Base-by-base conservation (phyloP, 2,329 filamentous ascomycete genomes). In the Alternaria solani region DNA sequence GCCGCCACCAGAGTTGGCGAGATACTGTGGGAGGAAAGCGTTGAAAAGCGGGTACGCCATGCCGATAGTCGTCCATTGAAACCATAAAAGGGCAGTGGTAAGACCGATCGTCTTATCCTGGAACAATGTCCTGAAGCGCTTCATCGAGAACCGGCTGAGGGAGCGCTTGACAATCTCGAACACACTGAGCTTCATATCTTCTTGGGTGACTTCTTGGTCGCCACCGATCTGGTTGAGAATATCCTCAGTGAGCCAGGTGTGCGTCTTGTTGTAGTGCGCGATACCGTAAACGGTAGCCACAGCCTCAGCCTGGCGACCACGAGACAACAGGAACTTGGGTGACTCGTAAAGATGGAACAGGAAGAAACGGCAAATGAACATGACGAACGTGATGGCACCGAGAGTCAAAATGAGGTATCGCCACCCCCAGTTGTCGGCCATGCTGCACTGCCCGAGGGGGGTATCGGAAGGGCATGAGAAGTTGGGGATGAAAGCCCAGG, bases 1-100 rank as follows among this genome's bases (percentile, higher is more conserved):
- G 1, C 52, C 69, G 16, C 68, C 66, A 11, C 81, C 81, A 26
- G 87, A 85, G 57, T 88, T 85, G 25, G 88, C 86, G 60, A 96
- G 87, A 73, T 95, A 95, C 68, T 95, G 91, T 0, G 93, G 93
- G n/a, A 96, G 84, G 79, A 96, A 96, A 53, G 91, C 90, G 77
- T 95, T 95, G 85, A 94, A 96, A 2, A 96, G 86, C 1, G 92
- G 92, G 72, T 94, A 96, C 3, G 89, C 92, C 87, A 96, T 91
- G 61, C 92, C 92, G 66, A 96, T 94, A 14, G 87, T 89, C 0
- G 89, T 85, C 92, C 92, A 96, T 75, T 88, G 89, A 78, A 93
- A 91, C 91, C 91, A 93, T 48, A 94, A 75, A 1, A 86, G 73
- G 12, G 77, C 60, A 28, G 84, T 87, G 11, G 81, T 83, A 8